These are phyloP conservation scores for Tetraselmis striata DNA, from an alignment of 139 green algal species.

Conservation along the genomic window DNA sequence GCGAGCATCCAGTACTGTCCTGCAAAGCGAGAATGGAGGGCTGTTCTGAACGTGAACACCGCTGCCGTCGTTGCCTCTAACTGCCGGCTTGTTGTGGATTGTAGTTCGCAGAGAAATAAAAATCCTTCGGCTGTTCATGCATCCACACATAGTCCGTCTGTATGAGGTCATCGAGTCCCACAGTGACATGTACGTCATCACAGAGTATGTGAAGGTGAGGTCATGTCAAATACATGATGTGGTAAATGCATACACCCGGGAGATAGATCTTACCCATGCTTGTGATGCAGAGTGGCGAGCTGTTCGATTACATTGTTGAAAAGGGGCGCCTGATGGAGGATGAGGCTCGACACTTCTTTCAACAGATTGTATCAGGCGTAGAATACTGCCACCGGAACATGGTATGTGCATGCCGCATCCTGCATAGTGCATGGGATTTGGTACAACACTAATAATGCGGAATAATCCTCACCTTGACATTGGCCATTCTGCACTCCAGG, in stretches of 20 bases:
- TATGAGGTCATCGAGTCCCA: conserved; percentile 98
- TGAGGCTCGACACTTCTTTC: conserved; percentile 97
- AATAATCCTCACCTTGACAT: no score
- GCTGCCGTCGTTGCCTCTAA: neutral
- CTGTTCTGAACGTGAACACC: no score
- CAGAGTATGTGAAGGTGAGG: conserved; percentile 93
- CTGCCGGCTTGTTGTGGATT: neutral
- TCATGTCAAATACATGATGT: neutral
- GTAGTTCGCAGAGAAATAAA: conserved; percentile 90
- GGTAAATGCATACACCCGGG: no score
- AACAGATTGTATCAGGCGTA: conserved; percentile 94
- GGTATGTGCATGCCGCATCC: no score
- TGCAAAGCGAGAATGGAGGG: no score
- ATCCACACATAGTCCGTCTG: conserved; percentile 98
- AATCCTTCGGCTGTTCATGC: conserved; percentile 98
- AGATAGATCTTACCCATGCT: no score
- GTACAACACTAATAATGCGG: no score
- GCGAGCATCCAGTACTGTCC: no score
- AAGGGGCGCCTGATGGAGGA: conserved; percentile 95
- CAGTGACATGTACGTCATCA: conserved; percentile 97
- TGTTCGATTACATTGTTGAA: conserved; percentile 99
- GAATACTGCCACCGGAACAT: conserved; percentile 98
- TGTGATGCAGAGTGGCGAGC: conserved; percentile 77
- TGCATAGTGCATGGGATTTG: no score
- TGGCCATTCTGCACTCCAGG: no score